Evolutionary conservation across 176 grass and related monocot genomes (phyloP).

Genomic region (Lolium multiflorum): DNA sequence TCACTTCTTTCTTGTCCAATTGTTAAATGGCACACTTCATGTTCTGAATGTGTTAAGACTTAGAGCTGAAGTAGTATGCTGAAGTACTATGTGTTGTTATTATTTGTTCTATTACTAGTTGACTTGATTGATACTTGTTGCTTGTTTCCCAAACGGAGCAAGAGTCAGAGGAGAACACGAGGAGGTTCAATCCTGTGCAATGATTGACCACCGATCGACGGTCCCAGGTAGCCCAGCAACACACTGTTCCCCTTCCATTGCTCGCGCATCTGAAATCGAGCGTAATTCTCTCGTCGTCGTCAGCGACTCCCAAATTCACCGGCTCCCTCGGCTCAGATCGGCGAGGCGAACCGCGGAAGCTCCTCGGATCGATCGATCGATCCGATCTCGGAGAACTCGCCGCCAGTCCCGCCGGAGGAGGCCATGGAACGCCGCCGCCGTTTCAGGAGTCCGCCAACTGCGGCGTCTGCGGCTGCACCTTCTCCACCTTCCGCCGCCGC

Average conservation of each 20-base stretch:
- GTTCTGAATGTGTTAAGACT: neutral
- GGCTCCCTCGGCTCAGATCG: conserved; percentile 38
- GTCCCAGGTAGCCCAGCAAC: neutral
- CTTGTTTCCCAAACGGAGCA: neutral
- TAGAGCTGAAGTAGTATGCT: neutral
- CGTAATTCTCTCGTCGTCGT: neutral
- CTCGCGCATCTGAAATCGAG: neutral
- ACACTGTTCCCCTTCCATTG: neutral
- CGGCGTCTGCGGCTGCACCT: conserved; percentile 91
- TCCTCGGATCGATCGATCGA: neutral
- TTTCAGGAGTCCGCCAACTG: conserved; percentile 94
- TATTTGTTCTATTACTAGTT: neutral
- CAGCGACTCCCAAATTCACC: conserved; percentile 5
- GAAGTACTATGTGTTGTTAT: neutral
- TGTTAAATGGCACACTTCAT: no score
- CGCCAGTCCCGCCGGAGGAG: neutral
- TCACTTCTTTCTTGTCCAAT: no score
- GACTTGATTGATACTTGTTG: neutral
- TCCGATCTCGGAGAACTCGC: conserved; percentile 12
- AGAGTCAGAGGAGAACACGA: neutral
- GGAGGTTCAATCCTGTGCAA: conserved; percentile 10
- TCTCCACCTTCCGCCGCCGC: conserved; percentile 93
- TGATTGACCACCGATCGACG: neutral
- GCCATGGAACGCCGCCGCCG: conserved; percentile 68
- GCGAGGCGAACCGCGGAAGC: conserved; percentile 1